phyloP scores from a whole-genome alignment of 2,329 filamentous ascomycete species.

The Trichoderma aggressivum region DNA sequence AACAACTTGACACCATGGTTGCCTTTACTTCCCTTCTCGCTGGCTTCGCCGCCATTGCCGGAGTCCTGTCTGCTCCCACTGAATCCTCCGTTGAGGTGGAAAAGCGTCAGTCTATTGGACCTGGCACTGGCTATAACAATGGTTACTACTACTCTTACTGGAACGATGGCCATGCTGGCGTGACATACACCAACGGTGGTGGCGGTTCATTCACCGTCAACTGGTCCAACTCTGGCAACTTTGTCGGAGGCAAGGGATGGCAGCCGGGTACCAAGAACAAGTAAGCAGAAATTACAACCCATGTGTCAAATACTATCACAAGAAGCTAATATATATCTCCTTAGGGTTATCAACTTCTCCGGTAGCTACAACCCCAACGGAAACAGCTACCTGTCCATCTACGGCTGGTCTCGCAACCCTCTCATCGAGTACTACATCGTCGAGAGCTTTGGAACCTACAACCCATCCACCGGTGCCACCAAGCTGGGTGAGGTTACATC shows the following conservation, averaged over 20 bases:
- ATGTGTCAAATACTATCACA: not conserved
- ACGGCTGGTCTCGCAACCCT: conserved; percentile 12
- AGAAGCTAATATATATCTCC: not conserved
- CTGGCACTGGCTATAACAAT: conserved; percentile 7
- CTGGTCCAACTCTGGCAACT: conserved; percentile 12
- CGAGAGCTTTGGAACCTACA: conserved; percentile 15
- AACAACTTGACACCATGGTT: not conserved
- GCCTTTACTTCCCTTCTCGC: conserved; percentile 6
- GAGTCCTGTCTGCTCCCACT: conserved; percentile 7
- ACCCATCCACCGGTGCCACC: conserved; percentile 12
- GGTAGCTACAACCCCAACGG: conserved; percentile 13
- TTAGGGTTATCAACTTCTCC: conserved; percentile 5
- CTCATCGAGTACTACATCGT: conserved; percentile 17
- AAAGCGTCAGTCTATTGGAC: not conserved
- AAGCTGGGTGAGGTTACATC: conserved; percentile 14
- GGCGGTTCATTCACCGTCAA: conserved; percentile 10
- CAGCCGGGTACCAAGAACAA: conserved; percentile 5
- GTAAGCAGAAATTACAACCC: not conserved
- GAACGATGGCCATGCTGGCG: conserved; percentile 1
- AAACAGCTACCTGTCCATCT: conserved; percentile 15
- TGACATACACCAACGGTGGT: conserved; percentile 9
- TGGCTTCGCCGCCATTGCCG: not conserved
- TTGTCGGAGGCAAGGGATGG: conserved; percentile 16
- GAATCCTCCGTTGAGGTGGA: not conserved
- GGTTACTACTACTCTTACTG: conserved; percentile 14